Evolutionary conservation across 2,329 filamentous ascomycete species (phyloP).

Genomic region (Cephalotrichum gorgonifer): DNA sequence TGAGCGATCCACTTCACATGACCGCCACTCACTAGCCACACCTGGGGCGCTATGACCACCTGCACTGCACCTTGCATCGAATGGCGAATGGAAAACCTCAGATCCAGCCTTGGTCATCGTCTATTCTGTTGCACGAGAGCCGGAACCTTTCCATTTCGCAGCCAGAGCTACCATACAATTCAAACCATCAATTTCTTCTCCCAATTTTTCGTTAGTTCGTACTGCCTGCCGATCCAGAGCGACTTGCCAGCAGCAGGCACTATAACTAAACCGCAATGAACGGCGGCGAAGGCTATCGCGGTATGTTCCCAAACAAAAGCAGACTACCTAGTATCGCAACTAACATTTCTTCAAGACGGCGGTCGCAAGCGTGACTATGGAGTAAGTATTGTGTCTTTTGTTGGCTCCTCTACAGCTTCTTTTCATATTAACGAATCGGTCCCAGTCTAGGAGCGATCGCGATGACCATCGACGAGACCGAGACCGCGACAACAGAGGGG

Average conservation of each 20-base stretch:
- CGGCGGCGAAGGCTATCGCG: conserved; percentile 75
- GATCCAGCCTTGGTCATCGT: too few species aligned
- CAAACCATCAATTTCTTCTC: too few species aligned
- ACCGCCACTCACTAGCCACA: too few species aligned
- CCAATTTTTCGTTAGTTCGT: too few species aligned
- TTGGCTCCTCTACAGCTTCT: neutral
- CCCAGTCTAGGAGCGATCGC: conserved; percentile 11
- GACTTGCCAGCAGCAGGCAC: neutral
- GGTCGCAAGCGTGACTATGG: conserved; percentile 47
- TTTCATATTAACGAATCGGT: neutral
- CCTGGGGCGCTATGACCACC: too few species aligned
- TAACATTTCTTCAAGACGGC: conserved; percentile 21
- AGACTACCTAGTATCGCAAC: conserved; percentile 20
- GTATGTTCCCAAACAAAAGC: conserved; percentile 32
- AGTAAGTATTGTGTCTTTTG: conserved; percentile 23
- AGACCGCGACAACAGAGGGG: conserved; percentile 23
- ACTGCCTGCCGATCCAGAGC: too few species aligned
- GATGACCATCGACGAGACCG: conserved; percentile 25
- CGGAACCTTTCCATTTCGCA: too few species aligned
- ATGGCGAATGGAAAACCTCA: too few species aligned
- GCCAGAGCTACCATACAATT: too few species aligned
- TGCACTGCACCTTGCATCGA: too few species aligned
- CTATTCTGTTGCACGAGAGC: too few species aligned
- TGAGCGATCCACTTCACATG: too few species aligned
- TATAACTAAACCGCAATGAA: conserved; percentile 69